Evolutionary conservation across 2,329 filamentous ascomycete species (phyloP).

Genomic region (Colletotrichum horii): DNA sequence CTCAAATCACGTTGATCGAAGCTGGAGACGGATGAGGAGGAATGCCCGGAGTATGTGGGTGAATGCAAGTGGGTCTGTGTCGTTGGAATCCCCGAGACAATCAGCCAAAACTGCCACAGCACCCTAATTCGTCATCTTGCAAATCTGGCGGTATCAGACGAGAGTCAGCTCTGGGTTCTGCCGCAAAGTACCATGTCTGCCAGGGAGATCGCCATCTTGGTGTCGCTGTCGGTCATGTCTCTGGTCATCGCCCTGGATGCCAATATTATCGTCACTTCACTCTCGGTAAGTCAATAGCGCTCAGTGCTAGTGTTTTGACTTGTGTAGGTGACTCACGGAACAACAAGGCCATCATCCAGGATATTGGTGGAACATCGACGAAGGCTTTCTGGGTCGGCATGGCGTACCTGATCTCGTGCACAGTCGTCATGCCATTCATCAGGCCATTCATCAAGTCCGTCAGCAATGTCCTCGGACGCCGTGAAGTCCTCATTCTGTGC

Average conservation of each 20-base stretch:
- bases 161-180: background rate
- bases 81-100: too few relatives aligned
- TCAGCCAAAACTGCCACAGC: too few relatives aligned
- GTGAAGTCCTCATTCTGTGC: slow-evolving; percentile 34
- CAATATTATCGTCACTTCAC: background rate
- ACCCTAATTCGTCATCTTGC: too few relatives aligned
- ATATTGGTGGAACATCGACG: slow-evolving; percentile 24
- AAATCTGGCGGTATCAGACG: background rate
- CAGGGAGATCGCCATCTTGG: background rate
- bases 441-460: slow-evolving; percentile 33
- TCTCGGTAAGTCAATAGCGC: too few relatives aligned
- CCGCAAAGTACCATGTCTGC: background rate
- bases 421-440: slow-evolving; percentile 29
- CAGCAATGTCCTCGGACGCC: slow-evolving; percentile 37
- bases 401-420: slow-evolving; percentile 27
- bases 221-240: background rate
- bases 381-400: slow-evolving; percentile 31
- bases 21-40: too few relatives aligned
- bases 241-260: background rate
- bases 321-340: too few relatives aligned
- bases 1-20: too few relatives aligned
- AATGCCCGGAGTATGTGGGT: too few relatives aligned
- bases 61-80: too few relatives aligned
- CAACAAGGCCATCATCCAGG: slow-evolving; percentile 24
- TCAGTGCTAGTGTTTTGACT: too few relatives aligned